Evolutionary conservation across 2,329 filamentous ascomycete genomes (phyloP).

Genomic region (Beauveria pseudobassiana): DNA sequence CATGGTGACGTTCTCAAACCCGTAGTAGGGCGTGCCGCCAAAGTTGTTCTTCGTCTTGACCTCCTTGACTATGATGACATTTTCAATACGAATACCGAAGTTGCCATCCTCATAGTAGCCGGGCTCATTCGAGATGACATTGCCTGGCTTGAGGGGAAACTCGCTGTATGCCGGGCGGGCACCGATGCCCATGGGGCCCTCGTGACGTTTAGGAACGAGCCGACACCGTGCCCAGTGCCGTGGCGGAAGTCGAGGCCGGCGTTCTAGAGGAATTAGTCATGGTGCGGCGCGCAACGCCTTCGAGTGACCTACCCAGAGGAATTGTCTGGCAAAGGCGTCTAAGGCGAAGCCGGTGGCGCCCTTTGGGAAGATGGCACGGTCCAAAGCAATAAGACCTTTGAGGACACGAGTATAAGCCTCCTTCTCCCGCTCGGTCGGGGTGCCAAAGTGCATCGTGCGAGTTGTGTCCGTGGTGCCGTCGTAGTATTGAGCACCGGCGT

Average conservation of each 20-base stretch:
- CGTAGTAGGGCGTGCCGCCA: conserved; percentile 87
- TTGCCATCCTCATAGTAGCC: conserved; percentile 95
- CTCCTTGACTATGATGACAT: conserved; percentile 85
- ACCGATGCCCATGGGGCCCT: conserved; percentile 93
- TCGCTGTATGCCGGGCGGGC: conserved; percentile 88
- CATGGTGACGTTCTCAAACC: conserved; percentile 97
- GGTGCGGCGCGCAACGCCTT: neutral
- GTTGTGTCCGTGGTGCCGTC: conserved; percentile 97
- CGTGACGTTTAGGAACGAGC: conserved; percentile 96
- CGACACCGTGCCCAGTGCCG: conserved; percentile 92
- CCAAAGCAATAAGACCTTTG: conserved; percentile 87
- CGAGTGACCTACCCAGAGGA: conserved; percentile 64
- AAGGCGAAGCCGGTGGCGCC: conserved; percentile 90
- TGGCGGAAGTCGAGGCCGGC: conserved; percentile 90
- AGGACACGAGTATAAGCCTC: conserved; percentile 90
- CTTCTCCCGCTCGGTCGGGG: conserved; percentile 73
- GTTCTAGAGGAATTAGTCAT: conserved; percentile 23
- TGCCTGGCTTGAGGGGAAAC: conserved; percentile 80
- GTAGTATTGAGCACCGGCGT: conserved; percentile 92
- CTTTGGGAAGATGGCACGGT: conserved; percentile 83
- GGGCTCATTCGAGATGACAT: conserved; percentile 92
- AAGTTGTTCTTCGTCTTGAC: conserved; percentile 82
- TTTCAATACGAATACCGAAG: conserved; percentile 95
- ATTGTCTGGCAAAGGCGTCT: conserved; percentile 81
- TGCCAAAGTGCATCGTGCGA: conserved; percentile 84